Conservation (phyloP, 192 early-diverging fungal species). For the Linnemannia exigua region DNA sequence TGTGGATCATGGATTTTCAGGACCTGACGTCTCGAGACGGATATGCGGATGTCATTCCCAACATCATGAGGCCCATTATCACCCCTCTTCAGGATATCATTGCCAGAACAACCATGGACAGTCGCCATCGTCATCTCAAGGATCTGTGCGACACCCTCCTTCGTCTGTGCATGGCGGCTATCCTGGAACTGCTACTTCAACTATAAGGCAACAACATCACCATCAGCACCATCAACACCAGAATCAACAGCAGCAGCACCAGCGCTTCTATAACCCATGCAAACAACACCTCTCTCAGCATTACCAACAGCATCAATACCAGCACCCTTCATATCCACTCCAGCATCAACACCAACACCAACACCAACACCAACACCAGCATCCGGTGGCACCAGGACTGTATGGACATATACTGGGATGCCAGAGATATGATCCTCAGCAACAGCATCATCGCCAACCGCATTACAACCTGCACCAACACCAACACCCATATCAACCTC, state of each 20-base stretch:
- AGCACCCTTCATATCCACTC: background rate
- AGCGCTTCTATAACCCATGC: background rate
- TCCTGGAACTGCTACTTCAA: background rate
- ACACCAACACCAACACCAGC: background rate
- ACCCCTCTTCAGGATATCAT: background rate
- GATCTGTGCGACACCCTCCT: background rate
- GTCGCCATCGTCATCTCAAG: background rate
- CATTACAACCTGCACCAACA: conserved; percentile 7
- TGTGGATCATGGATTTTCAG: background rate
- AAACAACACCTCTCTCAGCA: background rate
- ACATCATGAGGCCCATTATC: background rate
- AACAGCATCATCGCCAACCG: background rate
- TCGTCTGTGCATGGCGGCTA: background rate
- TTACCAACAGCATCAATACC: background rate
- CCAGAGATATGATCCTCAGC: background rate
- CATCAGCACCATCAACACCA: conserved; percentile 10
- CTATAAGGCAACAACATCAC: background rate
- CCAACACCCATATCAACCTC: background rate
- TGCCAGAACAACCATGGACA: background rate
- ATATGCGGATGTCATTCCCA: background rate
- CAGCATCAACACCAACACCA: background rate
- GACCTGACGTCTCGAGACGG: background rate
- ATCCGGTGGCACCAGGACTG: background rate
- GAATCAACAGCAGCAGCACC: background rate
- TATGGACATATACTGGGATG: too few species aligned